Percentiles rank a stretch among this genome's conserved stretches.
These are phyloP conservation scores for Aureobasidium sp. DNA, from an alignment of 2,329 filamentous ascomycete species.

Conservation along the genomic window DNA sequence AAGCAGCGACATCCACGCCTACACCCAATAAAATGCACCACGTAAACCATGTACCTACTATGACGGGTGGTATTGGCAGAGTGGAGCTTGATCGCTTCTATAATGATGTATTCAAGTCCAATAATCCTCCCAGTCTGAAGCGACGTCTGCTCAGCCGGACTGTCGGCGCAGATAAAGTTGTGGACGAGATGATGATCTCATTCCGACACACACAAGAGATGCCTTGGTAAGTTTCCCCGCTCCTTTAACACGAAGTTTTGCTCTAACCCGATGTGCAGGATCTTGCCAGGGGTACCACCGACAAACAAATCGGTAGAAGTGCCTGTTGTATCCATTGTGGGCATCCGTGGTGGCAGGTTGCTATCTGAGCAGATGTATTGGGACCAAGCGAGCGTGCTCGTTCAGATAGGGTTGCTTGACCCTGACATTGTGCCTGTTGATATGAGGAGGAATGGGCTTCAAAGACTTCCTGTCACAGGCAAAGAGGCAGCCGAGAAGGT, in stretches of 20 bases:
- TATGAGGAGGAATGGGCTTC: constrained; percentile 45
- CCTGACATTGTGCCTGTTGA: constrained; percentile 56
- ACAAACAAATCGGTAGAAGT: constrained; percentile 64
- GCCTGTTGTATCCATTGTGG: constrained; percentile 62
- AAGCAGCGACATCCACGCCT: constrained; percentile 28
- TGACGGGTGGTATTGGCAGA: constrained; percentile 48
- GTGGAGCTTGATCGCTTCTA: constrained; percentile 58
- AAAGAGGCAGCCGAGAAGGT: constrained; percentile 47
- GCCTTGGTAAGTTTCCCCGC: constrained; percentile 46
- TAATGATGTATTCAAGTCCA: constrained; percentile 60
- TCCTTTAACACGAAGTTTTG: no score
- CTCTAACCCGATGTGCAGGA: constrained; percentile 46
- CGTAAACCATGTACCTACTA: constrained; percentile 44
- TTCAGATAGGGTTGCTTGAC: constrained; percentile 63
- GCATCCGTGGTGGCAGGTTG: constrained; percentile 57
- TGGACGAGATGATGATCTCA: constrained; percentile 63
- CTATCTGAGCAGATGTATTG: constrained; percentile 66
- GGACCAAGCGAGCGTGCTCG: constrained; percentile 65
- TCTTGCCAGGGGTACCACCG: constrained; percentile 61
- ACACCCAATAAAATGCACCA: constrained; percentile 16
- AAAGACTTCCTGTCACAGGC: constrained; percentile 45
- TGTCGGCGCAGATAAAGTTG: constrained; percentile 61
- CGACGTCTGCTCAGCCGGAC: constrained; percentile 63
- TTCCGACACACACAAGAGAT: constrained; percentile 65
- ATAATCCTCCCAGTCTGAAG: constrained; percentile 58